A percentile compares a stretch with the other conserved stretches of the same genome.
Conservation (phyloP, 768 basidiomycete genomes). For the Panaeolus cyanescens region DNA sequence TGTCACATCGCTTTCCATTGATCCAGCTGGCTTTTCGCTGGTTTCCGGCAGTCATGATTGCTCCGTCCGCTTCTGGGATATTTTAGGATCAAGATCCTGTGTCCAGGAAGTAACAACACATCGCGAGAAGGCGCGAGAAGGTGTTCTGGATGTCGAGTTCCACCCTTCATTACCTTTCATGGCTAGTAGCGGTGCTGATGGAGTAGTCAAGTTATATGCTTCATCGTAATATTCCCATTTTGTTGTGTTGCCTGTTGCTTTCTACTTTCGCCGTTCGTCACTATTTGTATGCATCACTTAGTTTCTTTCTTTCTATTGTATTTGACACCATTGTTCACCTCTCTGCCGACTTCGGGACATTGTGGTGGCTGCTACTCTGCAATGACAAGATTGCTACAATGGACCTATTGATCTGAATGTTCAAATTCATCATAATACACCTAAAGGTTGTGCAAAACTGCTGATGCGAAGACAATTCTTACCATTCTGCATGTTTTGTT, state of each 20-base stretch:
- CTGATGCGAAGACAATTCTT: constrained; percentile 29
- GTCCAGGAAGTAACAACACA: constrained; percentile 90
- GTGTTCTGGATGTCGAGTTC: constrained; percentile 86
- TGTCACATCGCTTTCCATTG: constrained; percentile 88
- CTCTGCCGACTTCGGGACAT: background rate
- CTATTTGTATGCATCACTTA: constrained; percentile 17
- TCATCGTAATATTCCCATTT: constrained; percentile 58
- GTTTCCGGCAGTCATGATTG: constrained; percentile 94
- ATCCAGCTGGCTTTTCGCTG: constrained; percentile 83
- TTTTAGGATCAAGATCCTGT: constrained; percentile 77
- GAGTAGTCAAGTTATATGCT: constrained; percentile 88
- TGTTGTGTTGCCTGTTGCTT: constrained; percentile 23
- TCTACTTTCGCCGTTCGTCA: constrained; percentile 27
- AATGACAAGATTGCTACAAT: constrained; percentile 19
- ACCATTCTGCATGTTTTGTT: constrained; percentile 87
- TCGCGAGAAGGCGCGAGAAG: constrained; percentile 87
- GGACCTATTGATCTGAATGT: constrained; percentile 2
- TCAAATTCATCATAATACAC: no score
- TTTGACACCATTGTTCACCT: background rate
- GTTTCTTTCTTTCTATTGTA: constrained; percentile 12
- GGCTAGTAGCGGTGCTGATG: constrained; percentile 95
- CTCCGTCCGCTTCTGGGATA: constrained; percentile 93
- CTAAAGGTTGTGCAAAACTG: no score
- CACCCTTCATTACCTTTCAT: constrained; percentile 83
- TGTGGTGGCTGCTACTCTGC: background rate